These are phyloP conservation scores for Boletellus ananas DNA, from an alignment of 768 basidiomycete genomes.

Conservation along the genomic window DNA sequence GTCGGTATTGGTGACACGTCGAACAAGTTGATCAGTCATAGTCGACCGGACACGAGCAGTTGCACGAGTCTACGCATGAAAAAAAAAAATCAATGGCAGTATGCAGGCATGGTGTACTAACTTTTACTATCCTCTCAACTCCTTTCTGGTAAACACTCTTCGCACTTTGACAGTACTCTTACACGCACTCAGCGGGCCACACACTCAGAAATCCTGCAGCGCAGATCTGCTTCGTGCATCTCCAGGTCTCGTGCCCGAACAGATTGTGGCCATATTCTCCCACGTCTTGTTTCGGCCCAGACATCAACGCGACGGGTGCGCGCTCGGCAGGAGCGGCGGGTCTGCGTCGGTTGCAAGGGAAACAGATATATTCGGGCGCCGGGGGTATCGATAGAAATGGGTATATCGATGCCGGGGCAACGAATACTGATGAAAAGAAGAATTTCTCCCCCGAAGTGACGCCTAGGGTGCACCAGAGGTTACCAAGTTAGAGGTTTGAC, in stretches of 20 bases:
- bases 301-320: slow-evolving; percentile 31
- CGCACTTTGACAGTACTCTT: slow-evolving; percentile 70
- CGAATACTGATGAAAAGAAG: slow-evolving; percentile 67
- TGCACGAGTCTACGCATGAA: slow-evolving; percentile 53
- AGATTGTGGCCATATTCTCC: slow-evolving; percentile 34
- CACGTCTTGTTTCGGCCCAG: slow-evolving; percentile 25
- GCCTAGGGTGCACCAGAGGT: slow-evolving; percentile 40
- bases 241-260: slow-evolving; percentile 50
- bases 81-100: neutral
- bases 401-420: slow-evolving; percentile 63
- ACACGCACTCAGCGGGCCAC: slow-evolving; percentile 52
- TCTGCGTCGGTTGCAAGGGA: slow-evolving; percentile 51
- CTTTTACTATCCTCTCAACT: slow-evolving; percentile 75
- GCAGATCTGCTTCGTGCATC: slow-evolving; percentile 63
- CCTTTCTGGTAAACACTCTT: slow-evolving; percentile 67
- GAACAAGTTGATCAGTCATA: slow-evolving; percentile 63
- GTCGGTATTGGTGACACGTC: slow-evolving; percentile 54
- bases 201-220: slow-evolving; percentile 67
- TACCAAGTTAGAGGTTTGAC: too few species aligned
- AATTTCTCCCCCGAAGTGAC: slow-evolving; percentile 65
- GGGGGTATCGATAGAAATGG: slow-evolving; percentile 72
- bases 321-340: slow-evolving; percentile 69
- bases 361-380: slow-evolving; percentile 64
- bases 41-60: slow-evolving; percentile 69
- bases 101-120: slow-evolving; percentile 34